A percentile compares a stretch with the other conserved stretches of the same genome.
phyloP scores from a whole-genome alignment of 1,139 yeast species.

The Meyerozyma smithsonii region DNA sequence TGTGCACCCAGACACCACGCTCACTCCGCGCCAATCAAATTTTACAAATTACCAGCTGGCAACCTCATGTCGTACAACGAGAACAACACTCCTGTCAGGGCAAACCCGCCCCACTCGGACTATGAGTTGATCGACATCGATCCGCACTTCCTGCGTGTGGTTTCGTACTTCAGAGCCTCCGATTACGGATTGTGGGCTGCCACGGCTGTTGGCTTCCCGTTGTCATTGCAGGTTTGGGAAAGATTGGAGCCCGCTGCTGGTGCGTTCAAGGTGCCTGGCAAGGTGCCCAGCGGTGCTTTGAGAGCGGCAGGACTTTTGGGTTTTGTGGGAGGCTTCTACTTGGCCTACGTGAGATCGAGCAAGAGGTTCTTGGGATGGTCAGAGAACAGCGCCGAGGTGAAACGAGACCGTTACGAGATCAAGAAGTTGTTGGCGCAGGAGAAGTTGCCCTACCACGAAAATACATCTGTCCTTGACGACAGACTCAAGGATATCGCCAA shows the following conservation, averaged over 20 bases:
- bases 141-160: conserved; percentile 71
- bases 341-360: conserved; percentile 61
- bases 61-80: conserved; percentile 37
- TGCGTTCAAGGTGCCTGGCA: conserved; percentile 48
- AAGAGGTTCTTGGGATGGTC: conserved; percentile 75
- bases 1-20: conserved; percentile 1
- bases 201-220: conserved; percentile 62
- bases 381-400: conserved; percentile 71
- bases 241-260: conserved; percentile 60
- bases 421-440: conserved; percentile 65
- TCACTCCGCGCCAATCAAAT: conserved; percentile 3
- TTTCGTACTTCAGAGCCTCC: conserved; percentile 64
- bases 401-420: conserved; percentile 69
- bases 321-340: conserved; percentile 63
- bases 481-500: conserved; percentile 75
- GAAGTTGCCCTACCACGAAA: conserved; percentile 59
- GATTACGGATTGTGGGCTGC: conserved; percentile 66
- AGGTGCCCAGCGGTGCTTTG: conserved; percentile 54
- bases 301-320: conserved; percentile 62
- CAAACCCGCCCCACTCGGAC: conserved; percentile 40
- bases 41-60: conserved; percentile 5
- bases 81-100: conserved; percentile 40
- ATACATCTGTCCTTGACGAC: conserved; percentile 56
- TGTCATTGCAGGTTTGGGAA: conserved; percentile 58
- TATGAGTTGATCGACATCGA: conserved; percentile 68